Evolutionary conservation across 768 basidiomycete species (phyloP), one percentile per base, ranked within the genome.

Genomic region (Mrakia hoshinonis): DNA sequence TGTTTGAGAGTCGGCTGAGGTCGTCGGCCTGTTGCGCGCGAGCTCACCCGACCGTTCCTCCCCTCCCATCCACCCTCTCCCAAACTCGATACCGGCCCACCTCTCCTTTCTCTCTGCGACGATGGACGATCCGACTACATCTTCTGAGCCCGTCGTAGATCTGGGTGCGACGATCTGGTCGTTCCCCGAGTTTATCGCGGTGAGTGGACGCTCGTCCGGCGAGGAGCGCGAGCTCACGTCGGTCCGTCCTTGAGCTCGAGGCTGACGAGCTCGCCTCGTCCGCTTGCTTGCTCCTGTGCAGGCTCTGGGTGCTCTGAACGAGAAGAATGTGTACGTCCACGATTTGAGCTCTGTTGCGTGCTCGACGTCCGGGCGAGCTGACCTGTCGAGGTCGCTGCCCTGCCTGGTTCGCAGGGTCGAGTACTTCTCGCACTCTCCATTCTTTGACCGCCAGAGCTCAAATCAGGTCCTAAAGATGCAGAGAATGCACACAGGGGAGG

Each of bases 381-480:
- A 38, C 38, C 34, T 46, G 39, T 36, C n/a, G 9, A 3, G 12
- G 7, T 29, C 0, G 24, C 26, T n/a, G n/a, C 38, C 29, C 38
- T 46, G n/a, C 7, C 62, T 24, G 29, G 55, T 24, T 46, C 22
- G 88, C 77, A 91, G 90, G 64, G 87, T 94, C 74, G 91, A 93
- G 69, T 95, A 94, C 82, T 95, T 95, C 78, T 83, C 88, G 15
- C 86, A 86, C 0, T 92, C 91, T 36, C 92, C 92, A 86, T 94
- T 92, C 82, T 95, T 92, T 78, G 92, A 94, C 81, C 91, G 91
- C 79, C 89, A 90, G 80, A 92, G 89, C 81, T 93, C 89, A 79
- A 95, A 95, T 79, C 90, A 92, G 76, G 87, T 89, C 38, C 81
- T 95, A 54, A 88, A 91, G 75, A 95, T 95, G 92, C 92, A 95